These are phyloP conservation scores for Globisporangium paddicum DNA, from an alignment of 352 stramenopile genomes.

Conservation along the genomic window DNA sequence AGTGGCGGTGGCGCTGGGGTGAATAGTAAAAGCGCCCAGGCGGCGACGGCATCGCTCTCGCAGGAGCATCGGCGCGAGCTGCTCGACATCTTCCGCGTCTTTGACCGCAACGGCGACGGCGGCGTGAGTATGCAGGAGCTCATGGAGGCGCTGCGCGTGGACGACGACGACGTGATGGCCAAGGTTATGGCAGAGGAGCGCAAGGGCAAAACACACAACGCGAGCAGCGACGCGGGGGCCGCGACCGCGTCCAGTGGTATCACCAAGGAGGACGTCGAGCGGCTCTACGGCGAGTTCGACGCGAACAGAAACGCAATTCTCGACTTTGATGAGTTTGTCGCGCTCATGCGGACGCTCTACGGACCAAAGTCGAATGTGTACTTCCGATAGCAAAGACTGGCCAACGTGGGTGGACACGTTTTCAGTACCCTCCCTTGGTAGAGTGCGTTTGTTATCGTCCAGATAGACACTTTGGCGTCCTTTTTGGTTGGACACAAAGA, in stretches of 20 bases:
- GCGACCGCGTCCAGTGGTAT: constrained; percentile 31
- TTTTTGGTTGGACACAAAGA: too few species aligned
- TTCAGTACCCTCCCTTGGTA: too few species aligned
- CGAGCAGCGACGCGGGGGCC: too few species aligned
- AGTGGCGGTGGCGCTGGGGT: neutral
- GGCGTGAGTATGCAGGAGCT: constrained; percentile 70
- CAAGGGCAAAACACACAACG: too few species aligned
- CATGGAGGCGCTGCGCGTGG: constrained; percentile 57
- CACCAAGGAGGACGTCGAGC: constrained; percentile 50
- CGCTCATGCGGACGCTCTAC: constrained; percentile 52
- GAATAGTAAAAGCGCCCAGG: too few species aligned
- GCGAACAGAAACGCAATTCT: constrained; percentile 41
- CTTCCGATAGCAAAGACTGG: constrained; percentile 13
- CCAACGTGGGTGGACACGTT: too few species aligned
- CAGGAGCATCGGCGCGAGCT: constrained; percentile 41
- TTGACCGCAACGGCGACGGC: constrained; percentile 63
- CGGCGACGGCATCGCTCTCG: constrained; percentile 2
- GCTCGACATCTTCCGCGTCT: constrained; percentile 61
- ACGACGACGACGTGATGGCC: constrained; percentile 59
- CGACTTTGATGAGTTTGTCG: constrained; percentile 68
- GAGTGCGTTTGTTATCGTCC: too few species aligned
- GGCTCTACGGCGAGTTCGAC: constrained; percentile 57
- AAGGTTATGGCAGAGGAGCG: constrained; percentile 33
- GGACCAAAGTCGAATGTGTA: constrained; percentile 14
- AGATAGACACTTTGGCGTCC: too few species aligned